Evolutionary conservation across 176 grass and related monocot genomes (phyloP).

Genomic region (Zoysia pacifica): DNA sequence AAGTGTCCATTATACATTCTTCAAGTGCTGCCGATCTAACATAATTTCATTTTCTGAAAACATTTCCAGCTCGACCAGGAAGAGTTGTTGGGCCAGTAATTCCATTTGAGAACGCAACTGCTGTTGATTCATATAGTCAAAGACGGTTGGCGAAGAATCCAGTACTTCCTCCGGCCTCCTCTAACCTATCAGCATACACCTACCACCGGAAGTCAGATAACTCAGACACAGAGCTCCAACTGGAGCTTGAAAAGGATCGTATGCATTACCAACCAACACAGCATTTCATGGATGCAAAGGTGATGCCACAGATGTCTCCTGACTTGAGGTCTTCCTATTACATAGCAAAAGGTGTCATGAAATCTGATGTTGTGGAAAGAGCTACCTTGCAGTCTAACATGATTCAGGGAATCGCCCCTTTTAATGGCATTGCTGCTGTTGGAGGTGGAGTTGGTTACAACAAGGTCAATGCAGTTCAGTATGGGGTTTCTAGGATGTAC

Average conservation of each 20-base stretch:
- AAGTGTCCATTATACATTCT: constrained; percentile 13
- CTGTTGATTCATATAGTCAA: constrained; percentile 64
- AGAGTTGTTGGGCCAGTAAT: constrained; percentile 65
- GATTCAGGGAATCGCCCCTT: constrained; percentile 61
- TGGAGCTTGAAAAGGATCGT: constrained; percentile 54
- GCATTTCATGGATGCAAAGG: constrained; percentile 58
- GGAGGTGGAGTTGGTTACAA: constrained; percentile 60
- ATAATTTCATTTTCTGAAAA: constrained; percentile 23
- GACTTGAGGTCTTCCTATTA: constrained; percentile 72
- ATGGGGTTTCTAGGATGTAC: constrained; percentile 85
- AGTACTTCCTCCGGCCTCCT: constrained; percentile 51
- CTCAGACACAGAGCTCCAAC: constrained; percentile 49
- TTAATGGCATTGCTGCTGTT: constrained; percentile 66
- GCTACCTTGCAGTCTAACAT: constrained; percentile 52
- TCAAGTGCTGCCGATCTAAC: constrained; percentile 3
- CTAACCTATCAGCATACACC: constrained; percentile 46
- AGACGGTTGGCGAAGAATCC: constrained; percentile 63
- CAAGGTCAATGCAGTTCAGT: constrained; percentile 70
- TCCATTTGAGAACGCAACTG: constrained; percentile 51
- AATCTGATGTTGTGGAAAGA: constrained; percentile 53
- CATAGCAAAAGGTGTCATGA: constrained; percentile 43
- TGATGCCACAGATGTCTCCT: constrained; percentile 46
- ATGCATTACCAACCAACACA: constrained; percentile 65
- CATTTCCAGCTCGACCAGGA: constrained; percentile 71
- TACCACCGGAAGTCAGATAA: constrained; percentile 53